A percentile compares a stretch with the other conserved stretches of the same genome.
These are phyloP conservation scores for Diplodia mutila DNA, from an alignment of 2,329 filamentous ascomycete genomes.

Conservation along the genomic window DNA sequence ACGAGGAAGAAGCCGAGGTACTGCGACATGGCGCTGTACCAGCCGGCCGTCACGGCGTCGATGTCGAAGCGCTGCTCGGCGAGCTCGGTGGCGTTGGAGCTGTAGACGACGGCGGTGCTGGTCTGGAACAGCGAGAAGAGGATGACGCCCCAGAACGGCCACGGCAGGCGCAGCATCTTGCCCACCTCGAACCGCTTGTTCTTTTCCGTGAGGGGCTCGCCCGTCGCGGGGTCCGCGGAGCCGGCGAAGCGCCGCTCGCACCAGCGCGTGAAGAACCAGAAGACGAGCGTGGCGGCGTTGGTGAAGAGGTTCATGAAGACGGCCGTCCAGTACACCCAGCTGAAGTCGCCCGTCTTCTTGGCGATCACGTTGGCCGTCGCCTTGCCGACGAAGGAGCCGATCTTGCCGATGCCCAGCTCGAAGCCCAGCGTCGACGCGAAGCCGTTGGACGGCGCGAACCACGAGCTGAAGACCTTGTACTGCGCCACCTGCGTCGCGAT, in stretches of 20 bases:
- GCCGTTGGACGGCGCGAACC: slow-evolving; percentile 63
- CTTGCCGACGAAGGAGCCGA: slow-evolving; percentile 64
- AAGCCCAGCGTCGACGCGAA: slow-evolving; percentile 66
- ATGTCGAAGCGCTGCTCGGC: slow-evolving; percentile 63
- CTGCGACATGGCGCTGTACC: slow-evolving; percentile 62
- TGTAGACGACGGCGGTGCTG: slow-evolving; percentile 58
- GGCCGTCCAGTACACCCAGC: slow-evolving; percentile 65
- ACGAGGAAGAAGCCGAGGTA: slow-evolving; percentile 64
- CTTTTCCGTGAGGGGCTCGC: slow-evolving; percentile 60
- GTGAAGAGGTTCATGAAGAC: slow-evolving; percentile 69
- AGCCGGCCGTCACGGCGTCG: slow-evolving; percentile 60
- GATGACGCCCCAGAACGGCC: slow-evolving; percentile 62
- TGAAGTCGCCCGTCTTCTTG: slow-evolving; percentile 61
- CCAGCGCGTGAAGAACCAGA: slow-evolving; percentile 61
- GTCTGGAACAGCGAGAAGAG: slow-evolving; percentile 63
- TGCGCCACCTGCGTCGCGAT: slow-evolving; percentile 67
- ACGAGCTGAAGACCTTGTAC: slow-evolving; percentile 68
- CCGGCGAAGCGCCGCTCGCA: slow-evolving; percentile 54
- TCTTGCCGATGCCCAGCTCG: slow-evolving; percentile 64
- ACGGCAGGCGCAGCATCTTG: slow-evolving; percentile 62
- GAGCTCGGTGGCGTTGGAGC: slow-evolving; percentile 63
- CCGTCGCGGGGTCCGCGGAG: slow-evolving; percentile 59
- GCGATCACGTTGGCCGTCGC: slow-evolving; percentile 64
- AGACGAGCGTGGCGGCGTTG: slow-evolving; percentile 57
- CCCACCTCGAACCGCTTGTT: slow-evolving; percentile 50